Evolutionary conservation across 768 basidiomycete genomes (phyloP), one percentile per base, ranked within the genome.

Genomic region (Pleurotus tuoliensis): DNA sequence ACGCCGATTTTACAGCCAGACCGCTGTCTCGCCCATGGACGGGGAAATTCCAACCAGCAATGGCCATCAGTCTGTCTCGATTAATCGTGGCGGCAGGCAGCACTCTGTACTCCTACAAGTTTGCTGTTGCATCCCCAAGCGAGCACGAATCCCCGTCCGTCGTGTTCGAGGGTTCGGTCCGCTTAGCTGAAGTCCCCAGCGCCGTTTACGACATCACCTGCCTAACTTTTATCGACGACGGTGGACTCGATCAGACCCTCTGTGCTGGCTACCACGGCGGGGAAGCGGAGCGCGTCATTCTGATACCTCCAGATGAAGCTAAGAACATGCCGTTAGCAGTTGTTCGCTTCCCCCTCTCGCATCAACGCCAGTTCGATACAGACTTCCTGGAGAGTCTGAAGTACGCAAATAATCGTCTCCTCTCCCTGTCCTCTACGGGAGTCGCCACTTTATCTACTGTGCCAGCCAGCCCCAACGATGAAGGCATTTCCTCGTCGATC

Each of bases 61-160:
- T 90, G 38, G 80, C 84, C 24, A 74, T 85, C 56, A 85, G 76
- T 55, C 55, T 69, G 15, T 80, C 80, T 24, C 73, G 83, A 6
- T 70, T 91, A 1, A 58, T 88, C 38, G 79, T 90, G 43, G 86
- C 82, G 12, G 82, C 86, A 5, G 87, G 86, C 9, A 71, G 70
- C 59, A 64, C 65, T 18, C 67, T 91, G n/a, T 77, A 82, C 60
- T 82, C 79, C 6, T 90, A 87, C 63, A 68, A 59, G 15, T 82
- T 90, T 58, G 72, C 69, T 4, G 48, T 59, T 39, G 58, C 69
- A 18, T 11, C 47, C 4, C 7, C 39, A 12, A 49, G 61, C 9
- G 59, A 66, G 22, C 67, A 63, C 24, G 65, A 64, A 2, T 66
- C 74, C 2, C 84, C 86, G 4, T 66, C 73, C 16, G 65, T 87